Evolutionary conservation across 2,329 filamentous ascomycete genomes (phyloP).

Genomic region (Rutstroemia sp.): DNA sequence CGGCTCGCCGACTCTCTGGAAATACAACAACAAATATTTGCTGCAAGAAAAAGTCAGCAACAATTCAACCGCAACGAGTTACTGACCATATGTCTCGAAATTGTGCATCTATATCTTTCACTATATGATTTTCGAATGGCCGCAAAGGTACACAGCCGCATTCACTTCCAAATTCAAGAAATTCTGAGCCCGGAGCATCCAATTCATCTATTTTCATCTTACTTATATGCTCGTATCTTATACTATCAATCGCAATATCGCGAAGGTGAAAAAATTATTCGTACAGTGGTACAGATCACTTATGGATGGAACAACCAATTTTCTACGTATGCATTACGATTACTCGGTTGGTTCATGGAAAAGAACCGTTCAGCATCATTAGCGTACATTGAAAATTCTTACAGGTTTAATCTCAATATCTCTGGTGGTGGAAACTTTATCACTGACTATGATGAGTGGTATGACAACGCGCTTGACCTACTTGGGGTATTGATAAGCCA

Average conservation of each 20-base stretch:
- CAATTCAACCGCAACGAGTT: background rate
- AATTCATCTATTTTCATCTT: background rate
- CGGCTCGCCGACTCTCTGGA: too few relatives aligned
- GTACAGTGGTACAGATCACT: background rate
- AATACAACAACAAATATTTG: background rate
- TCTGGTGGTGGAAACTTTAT: background rate
- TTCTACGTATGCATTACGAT: background rate
- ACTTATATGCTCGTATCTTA: background rate
- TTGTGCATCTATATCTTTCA: background rate
- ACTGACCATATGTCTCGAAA: background rate
- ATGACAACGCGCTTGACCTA: rapidly evolving
- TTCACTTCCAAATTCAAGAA: background rate
- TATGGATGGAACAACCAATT: background rate
- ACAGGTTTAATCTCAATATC: background rate
- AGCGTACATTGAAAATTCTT: too few relatives aligned
- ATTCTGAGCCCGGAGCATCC: background rate
- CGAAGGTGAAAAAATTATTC: background rate
- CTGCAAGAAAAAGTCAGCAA: background rate
- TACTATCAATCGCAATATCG: rapidly evolving
- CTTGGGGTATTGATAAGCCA: too few relatives aligned
- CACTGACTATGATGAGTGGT: background rate
- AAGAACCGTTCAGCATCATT: background rate
- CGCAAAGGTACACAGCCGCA: background rate
- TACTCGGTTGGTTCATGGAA: background rate
- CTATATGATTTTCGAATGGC: background rate